Conservation (phyloP, 305 asterid species). For the Lippia alba region DNA sequence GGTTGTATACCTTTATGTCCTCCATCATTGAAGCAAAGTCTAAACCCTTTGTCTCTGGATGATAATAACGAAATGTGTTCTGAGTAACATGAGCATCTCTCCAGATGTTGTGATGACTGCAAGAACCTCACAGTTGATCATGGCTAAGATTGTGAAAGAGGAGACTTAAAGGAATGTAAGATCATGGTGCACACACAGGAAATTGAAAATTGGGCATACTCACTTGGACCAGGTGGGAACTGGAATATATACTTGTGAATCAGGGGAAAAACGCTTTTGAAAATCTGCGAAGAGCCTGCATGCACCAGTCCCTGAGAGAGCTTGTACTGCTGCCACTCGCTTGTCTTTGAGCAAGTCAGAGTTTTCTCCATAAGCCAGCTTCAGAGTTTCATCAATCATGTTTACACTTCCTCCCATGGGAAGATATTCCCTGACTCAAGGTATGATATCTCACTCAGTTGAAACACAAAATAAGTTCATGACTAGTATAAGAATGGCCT, state of each 20-base stretch:
- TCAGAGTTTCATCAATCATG: conserved; percentile 86
- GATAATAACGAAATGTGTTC: conserved; percentile 85
- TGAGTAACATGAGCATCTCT: conserved; percentile 93
- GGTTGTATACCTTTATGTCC: conserved; percentile 70
- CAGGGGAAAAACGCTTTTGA: conserved; percentile 92
- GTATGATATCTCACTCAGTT: conserved; percentile 23
- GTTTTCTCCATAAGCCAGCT: conserved; percentile 88
- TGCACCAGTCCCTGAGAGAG: conserved; percentile 98
- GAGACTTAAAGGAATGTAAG: conserved; percentile 11
- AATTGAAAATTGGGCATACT: conserved; percentile 37
- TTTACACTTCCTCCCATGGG: conserved; percentile 95
- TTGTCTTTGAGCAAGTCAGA: conserved; percentile 87
- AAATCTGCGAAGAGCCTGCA: conserved; percentile 96
- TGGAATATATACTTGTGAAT: conserved; percentile 86
- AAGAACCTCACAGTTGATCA: conserved; percentile 33
- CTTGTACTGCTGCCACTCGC: conserved; percentile 90
- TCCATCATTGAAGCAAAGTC: conserved; percentile 84
- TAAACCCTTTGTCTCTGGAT: conserved; percentile 88
- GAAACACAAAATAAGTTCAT: neutral
- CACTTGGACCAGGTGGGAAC: conserved; percentile 98
- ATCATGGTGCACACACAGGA: conserved; percentile 17
- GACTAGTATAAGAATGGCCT: neutral
- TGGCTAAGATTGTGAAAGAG: conserved; percentile 10
- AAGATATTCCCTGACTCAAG: conserved; percentile 87
- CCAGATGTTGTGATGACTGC: conserved; percentile 99